These are phyloP conservation scores for Agaricales sp. DNA, from an alignment of 1,284 basidiomycete species.

Conservation along the genomic window DNA sequence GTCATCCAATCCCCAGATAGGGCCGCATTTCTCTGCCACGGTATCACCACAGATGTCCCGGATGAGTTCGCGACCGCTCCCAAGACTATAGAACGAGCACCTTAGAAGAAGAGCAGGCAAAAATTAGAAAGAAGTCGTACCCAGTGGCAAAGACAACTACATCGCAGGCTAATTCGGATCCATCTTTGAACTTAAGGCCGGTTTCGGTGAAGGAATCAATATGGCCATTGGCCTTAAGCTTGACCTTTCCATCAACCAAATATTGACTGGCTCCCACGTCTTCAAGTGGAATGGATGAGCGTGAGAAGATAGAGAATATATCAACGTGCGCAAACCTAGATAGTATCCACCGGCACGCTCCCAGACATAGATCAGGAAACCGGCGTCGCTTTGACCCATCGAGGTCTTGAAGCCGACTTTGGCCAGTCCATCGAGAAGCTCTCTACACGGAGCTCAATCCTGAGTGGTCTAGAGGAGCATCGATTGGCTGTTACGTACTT, in stretches of 20 bases:
- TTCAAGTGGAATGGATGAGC: constrained; percentile 5
- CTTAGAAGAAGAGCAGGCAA: constrained; percentile 1
- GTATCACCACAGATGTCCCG: constrained; percentile 35
- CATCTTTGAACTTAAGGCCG: constrained; percentile 51
- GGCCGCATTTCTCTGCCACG: constrained; percentile 31
- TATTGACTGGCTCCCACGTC: constrained; percentile 56
- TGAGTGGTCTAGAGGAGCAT: not conserved
- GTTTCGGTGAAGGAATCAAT: constrained; percentile 41
- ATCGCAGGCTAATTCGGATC: constrained; percentile 50
- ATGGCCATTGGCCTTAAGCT: constrained; percentile 50
- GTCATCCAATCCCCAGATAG: constrained; percentile 51
- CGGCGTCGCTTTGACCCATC: constrained; percentile 35
- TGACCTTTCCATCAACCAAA: constrained; percentile 61
- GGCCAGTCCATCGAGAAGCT: constrained; percentile 36
- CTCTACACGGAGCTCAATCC: constrained; percentile 17
- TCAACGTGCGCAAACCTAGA: constrained; percentile 21
- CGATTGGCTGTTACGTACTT: constrained; percentile 9
- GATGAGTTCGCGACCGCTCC: constrained; percentile 16
- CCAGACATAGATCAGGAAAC: constrained; percentile 22
- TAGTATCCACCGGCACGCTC: constrained; percentile 32
- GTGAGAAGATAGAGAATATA: not conserved
- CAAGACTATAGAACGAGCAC: constrained; percentile 9
- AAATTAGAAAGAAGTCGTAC: constrained; percentile 17
- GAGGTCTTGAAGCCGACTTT: constrained; percentile 42
- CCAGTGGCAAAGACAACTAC: constrained; percentile 57